Conservation (phyloP, 2,329 filamentous ascomycete species). For the Claviceps paspali region DNA sequence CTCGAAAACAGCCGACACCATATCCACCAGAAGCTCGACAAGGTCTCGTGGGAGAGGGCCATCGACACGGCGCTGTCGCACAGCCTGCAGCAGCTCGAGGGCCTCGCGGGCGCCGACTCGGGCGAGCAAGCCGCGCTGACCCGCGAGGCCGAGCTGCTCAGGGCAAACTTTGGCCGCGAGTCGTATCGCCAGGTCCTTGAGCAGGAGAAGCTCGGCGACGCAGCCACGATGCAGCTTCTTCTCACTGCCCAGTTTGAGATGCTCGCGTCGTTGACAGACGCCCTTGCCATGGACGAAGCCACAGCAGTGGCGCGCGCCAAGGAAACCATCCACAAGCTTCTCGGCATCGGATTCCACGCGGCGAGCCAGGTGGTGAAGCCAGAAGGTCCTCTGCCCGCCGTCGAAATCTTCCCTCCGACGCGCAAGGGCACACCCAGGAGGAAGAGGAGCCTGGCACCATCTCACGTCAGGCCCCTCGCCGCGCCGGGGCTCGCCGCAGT, state of each 20-base stretch:
- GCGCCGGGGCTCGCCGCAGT: conserved; percentile 25
- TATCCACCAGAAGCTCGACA: conserved; percentile 69
- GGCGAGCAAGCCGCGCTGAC: conserved; percentile 55
- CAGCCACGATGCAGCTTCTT: conserved; percentile 64
- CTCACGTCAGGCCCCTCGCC: conserved; percentile 29
- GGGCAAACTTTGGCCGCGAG: conserved; percentile 68
- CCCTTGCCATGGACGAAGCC: conserved; percentile 67
- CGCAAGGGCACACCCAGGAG: conserved; percentile 66
- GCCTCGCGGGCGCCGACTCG: conserved; percentile 30
- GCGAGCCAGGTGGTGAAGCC: conserved; percentile 80
- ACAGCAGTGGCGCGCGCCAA: conserved; percentile 72
- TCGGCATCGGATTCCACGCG: conserved; percentile 60
- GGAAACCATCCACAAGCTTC: conserved; percentile 58
- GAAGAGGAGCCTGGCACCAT: conserved; percentile 34
- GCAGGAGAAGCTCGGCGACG: conserved; percentile 68
- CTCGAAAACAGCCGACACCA: conserved; percentile 83
- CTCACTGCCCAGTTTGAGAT: conserved; percentile 88
- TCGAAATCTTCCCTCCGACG: conserved; percentile 54
- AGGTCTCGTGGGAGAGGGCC: conserved; percentile 71
- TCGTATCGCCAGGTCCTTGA: conserved; percentile 63
- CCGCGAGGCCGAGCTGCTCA: conserved; percentile 75
- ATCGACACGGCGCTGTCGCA: conserved; percentile 81
- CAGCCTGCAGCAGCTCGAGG: conserved; percentile 62
- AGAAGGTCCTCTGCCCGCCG: conserved; percentile 49
- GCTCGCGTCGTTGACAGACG: conserved; percentile 65